These are phyloP conservation scores for Epicoccum sorghinum DNA, from an alignment of 2,329 filamentous ascomycete species.

Conservation along the genomic window DNA sequence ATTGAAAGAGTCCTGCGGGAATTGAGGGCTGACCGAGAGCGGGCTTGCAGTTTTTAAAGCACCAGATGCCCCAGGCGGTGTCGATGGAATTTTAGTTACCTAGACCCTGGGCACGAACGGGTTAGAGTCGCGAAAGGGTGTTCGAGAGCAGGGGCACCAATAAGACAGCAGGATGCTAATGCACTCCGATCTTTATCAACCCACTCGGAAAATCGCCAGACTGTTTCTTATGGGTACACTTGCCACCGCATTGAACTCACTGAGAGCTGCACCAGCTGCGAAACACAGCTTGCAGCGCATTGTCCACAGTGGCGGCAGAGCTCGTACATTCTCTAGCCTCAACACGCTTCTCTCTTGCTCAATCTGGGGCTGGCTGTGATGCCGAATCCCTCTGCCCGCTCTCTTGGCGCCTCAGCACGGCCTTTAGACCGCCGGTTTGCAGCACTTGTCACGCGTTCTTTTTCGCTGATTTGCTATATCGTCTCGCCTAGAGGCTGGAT, in stretches of 20 bases:
- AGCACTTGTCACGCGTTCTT: slow-evolving; percentile 27
- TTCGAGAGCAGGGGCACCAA: slow-evolving; percentile 24
- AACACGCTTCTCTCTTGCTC: slow-evolving; percentile 13
- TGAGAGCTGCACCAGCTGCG: slow-evolving; percentile 22
- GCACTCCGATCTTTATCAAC: slow-evolving; percentile 17
- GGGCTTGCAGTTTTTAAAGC: slow-evolving; percentile 16
- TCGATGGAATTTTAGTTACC: slow-evolving; percentile 29
- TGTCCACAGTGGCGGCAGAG: slow-evolving; percentile 16
- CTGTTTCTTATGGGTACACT: slow-evolving; percentile 15
- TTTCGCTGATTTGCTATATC: slow-evolving; percentile 13
- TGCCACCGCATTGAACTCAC: slow-evolving; percentile 32
- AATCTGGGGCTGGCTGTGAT: slow-evolving; percentile 26
- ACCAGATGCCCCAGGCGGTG: slow-evolving; percentile 28
- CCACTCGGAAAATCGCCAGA: slow-evolving; percentile 24
- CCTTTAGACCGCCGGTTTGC: slow-evolving; percentile 39
- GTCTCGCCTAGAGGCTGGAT: slow-evolving; percentile 22
- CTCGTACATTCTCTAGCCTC: slow-evolving; percentile 17
- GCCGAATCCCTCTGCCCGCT: slow-evolving; percentile 27
- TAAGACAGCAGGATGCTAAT: slow-evolving; percentile 23
- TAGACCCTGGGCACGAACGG: slow-evolving; percentile 26
- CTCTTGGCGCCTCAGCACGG: slow-evolving; percentile 30
- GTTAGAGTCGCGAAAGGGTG: slow-evolving; percentile 22
- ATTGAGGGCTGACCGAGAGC: slow-evolving; percentile 23
- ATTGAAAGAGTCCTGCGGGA: slow-evolving; percentile 18
- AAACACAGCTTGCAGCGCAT: slow-evolving; percentile 11